These are phyloP conservation scores for Lasiosphaeriaceae sp. DNA, from an alignment of 495 filamentous ascomycete genomes.

Conservation along the genomic window DNA sequence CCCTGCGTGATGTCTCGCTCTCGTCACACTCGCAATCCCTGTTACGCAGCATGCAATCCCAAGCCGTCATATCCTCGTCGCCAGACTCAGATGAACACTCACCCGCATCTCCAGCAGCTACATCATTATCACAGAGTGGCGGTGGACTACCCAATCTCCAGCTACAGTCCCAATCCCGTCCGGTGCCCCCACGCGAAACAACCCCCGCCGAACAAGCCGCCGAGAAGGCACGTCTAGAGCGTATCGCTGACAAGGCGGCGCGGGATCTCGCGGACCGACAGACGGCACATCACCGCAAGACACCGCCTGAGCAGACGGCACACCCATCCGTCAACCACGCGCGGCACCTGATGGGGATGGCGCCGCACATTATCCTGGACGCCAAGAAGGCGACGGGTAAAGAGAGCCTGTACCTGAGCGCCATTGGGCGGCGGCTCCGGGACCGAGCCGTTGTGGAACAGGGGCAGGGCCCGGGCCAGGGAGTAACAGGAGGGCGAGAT, in stretches of 20 bases:
- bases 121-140: background rate
- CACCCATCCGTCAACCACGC: slow-evolving; percentile 48
- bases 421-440: slow-evolving; percentile 59
- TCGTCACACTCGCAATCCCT: slow-evolving; percentile 19
- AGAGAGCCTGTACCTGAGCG: slow-evolving; percentile 70
- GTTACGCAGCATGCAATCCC: slow-evolving; percentile 2
- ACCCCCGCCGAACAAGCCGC: slow-evolving; percentile 41
- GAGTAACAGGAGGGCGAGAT: background rate
- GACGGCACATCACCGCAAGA: slow-evolving; percentile 44
- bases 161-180: background rate
- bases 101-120: background rate
- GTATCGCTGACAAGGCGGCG: slow-evolving; percentile 43
- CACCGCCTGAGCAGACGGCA: slow-evolving; percentile 35
- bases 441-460: slow-evolving; percentile 13
- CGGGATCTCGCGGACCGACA: slow-evolving; percentile 44
- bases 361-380: slow-evolving; percentile 51
- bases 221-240: slow-evolving; percentile 50
- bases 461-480: background rate
- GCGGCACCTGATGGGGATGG: slow-evolving; percentile 41
- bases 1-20: slow-evolving; percentile 23
- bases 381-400: slow-evolving; percentile 54
- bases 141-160: background rate
- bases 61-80: background rate
- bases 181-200: background rate
- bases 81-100: slow-evolving; percentile 2